phyloP scores from a whole-genome alignment of 2,329 filamentous ascomycete genomes.

The Monosporascus sp. region DNA sequence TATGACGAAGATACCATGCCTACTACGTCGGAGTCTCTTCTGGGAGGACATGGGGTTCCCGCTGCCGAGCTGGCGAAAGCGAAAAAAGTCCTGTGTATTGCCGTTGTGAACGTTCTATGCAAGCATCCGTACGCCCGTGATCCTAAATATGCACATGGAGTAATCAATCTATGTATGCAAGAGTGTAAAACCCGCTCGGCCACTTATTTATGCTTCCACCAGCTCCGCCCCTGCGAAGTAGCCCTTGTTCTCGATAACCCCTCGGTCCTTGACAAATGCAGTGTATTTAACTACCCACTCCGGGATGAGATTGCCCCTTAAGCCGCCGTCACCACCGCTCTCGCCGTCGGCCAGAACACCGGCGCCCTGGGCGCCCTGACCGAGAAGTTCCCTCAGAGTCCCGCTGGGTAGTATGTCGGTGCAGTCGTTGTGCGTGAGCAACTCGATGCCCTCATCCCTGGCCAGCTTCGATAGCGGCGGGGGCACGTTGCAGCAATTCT shows the following conservation, averaged over 20 bases:
- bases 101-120: constrained; percentile 1
- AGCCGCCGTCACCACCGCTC: constrained; percentile 43
- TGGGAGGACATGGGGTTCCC: no score
- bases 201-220: constrained; percentile 26
- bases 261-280: constrained; percentile 85
- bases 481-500: constrained; percentile 93
- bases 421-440: constrained; percentile 91
- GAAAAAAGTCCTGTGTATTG: no score
- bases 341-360: constrained; percentile 65
- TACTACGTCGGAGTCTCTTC: background rate
- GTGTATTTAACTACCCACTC: constrained; percentile 98
- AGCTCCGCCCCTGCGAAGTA: constrained; percentile 87
- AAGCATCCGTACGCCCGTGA: constrained; percentile 6
- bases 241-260: constrained; percentile 96
- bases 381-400: constrained; percentile 77
- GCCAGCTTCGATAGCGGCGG: constrained; percentile 79
- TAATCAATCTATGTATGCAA: background rate
- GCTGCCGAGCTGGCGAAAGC: no score
- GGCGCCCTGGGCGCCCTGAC: constrained; percentile 64
- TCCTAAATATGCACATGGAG: constrained; percentile 6
- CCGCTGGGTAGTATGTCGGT: constrained; percentile 84
- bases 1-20: background rate
- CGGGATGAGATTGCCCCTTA: constrained; percentile 74
- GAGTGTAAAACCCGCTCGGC: no score
- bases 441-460: constrained; percentile 75